Evolutionary conservation across 495 filamentous ascomycete species (phyloP).

Genomic region (Schizothecium vesticola): DNA sequence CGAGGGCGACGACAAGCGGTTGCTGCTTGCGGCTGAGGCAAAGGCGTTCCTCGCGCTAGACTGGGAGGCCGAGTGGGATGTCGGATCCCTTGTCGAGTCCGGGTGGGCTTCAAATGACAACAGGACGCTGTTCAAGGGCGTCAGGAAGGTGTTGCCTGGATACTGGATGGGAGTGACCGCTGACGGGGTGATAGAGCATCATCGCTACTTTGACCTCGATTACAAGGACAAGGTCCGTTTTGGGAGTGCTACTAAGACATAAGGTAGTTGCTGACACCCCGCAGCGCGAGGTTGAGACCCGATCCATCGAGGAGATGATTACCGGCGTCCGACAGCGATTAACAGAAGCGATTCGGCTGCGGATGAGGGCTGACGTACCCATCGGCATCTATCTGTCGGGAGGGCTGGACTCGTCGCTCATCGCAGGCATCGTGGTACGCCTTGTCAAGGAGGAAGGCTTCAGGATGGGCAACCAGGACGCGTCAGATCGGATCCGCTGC

Average conservation of each 20-base stretch:
- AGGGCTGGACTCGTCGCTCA: slow-evolving; percentile 48
- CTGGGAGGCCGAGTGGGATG: slow-evolving; percentile 48
- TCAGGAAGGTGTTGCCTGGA: slow-evolving; percentile 35
- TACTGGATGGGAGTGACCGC: slow-evolving; percentile 29
- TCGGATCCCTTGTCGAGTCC: slow-evolving; percentile 32
- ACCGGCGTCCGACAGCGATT: slow-evolving; percentile 39
- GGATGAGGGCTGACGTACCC: slow-evolving; percentile 49
- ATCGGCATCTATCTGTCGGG: slow-evolving; percentile 49
- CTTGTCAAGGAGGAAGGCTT: slow-evolving; percentile 37
- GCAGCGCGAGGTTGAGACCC: slow-evolving; percentile 23
- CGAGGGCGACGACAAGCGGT: slow-evolving; percentile 13
- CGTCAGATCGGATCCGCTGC: slow-evolving; percentile 31
- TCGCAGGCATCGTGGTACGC: slow-evolving; percentile 49
- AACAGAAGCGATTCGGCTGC: slow-evolving; percentile 42
- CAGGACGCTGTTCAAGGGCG: slow-evolving; percentile 44
- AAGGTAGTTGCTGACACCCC: not conserved
- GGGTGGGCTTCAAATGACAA: slow-evolving; percentile 36
- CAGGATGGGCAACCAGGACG: slow-evolving; percentile 30
- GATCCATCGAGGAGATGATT: slow-evolving; percentile 42
- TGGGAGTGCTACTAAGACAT: too few relatives aligned
- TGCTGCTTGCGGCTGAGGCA: slow-evolving; percentile 41
- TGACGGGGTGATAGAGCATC: slow-evolving; percentile 24
- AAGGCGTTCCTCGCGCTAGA: slow-evolving; percentile 44
- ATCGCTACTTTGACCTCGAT: slow-evolving; percentile 45
- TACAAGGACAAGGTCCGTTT: slow-evolving; percentile 49